Base-by-base conservation (phyloP, 768 basidiomycete species). In the Pleurotus tuber-regium region DNA sequence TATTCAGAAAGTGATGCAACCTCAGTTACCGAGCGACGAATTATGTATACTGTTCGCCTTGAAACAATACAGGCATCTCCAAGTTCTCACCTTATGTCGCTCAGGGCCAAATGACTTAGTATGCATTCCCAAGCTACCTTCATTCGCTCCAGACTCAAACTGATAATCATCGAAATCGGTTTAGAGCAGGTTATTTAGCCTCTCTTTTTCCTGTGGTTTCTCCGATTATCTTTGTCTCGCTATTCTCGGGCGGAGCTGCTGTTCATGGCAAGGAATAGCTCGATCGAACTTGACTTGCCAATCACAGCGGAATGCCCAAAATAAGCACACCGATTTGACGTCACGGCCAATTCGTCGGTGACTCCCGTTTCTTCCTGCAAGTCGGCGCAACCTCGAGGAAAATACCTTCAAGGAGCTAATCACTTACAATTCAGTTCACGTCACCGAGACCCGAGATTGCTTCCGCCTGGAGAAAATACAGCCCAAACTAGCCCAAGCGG, bases 321-420 rank as follows among this genome's bases (percentile, higher is more conserved):
- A 44, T 14, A 25, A 29, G 19, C 35, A 10, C 35, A 38, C 35
- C 35, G 35, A 38, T 48, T 48, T 35, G 31, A 48, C 46, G 46
- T 48, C 46, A 47, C 29, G 19, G 23, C 30, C 46, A 14, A 31
- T 47, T 33, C 31, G 28, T 30, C 10, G 33, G 9, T 31, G 19
- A 23, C 25, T 28, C 24, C 21, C 29, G 21, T 40, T 19, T 40
- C 11, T 9, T 40, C 38, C 38, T 9, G 21, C 21, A 18, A 18
- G 31, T 48, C 46, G 46, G 46, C 16, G 46, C 46, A 48, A 48
- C 31, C 25, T 48, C 46, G 46, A 48, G 31, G 46, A 48, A 47
- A 48, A 29, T 30, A 18, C 23, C 14, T 21, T 6, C 40, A 33
- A 48, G 31, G 16, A 16, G 28, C 29, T 31, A 19, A 21, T 33